Conservation (phyloP, 2,329 filamentous ascomycete genomes). For the Cadophora sp. region DNA sequence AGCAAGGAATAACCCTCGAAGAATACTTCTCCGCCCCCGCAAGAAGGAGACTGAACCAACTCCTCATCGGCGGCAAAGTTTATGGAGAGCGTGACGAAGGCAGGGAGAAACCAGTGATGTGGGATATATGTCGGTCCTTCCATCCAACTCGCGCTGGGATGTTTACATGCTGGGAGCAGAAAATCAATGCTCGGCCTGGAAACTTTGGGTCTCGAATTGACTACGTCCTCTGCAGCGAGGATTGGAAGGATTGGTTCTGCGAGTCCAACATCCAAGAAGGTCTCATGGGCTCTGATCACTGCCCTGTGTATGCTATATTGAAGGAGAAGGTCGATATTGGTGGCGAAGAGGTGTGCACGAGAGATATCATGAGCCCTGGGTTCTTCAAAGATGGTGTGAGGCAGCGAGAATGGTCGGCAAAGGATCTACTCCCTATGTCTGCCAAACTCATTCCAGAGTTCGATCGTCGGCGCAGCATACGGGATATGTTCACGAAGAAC, state of each 20-base stretch:
- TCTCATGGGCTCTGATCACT: constrained; percentile 94
- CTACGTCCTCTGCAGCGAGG: constrained; percentile 83
- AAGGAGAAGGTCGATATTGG: constrained; percentile 65
- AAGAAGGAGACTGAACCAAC: constrained; percentile 82
- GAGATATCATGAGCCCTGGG: constrained; percentile 82
- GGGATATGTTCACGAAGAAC: constrained; percentile 85
- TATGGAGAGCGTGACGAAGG: constrained; percentile 70
- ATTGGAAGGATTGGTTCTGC: constrained; percentile 80
- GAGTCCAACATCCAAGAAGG: constrained; percentile 91
- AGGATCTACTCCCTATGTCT: constrained; percentile 75
- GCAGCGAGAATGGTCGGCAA: constrained; percentile 68
- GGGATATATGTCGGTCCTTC: constrained; percentile 84
- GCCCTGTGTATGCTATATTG: constrained; percentile 83
- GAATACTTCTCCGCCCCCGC: constrained; percentile 77
- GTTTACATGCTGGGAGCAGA: constrained; percentile 98
- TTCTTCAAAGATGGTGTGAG: constrained; percentile 74
- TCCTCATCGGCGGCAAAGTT: constrained; percentile 77
- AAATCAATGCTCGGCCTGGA: constrained; percentile 91
- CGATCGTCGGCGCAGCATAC: constrained; percentile 81
- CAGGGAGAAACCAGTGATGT: constrained; percentile 74
- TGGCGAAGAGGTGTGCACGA: constrained; percentile 58
- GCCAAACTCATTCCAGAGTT: constrained; percentile 89
- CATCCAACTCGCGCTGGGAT: constrained; percentile 83
- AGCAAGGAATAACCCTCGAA: constrained; percentile 70
- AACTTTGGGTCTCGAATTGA: constrained; percentile 95